Conservation (phyloP, 768 basidiomycete species). For the Kwoniella sp. region DNA sequence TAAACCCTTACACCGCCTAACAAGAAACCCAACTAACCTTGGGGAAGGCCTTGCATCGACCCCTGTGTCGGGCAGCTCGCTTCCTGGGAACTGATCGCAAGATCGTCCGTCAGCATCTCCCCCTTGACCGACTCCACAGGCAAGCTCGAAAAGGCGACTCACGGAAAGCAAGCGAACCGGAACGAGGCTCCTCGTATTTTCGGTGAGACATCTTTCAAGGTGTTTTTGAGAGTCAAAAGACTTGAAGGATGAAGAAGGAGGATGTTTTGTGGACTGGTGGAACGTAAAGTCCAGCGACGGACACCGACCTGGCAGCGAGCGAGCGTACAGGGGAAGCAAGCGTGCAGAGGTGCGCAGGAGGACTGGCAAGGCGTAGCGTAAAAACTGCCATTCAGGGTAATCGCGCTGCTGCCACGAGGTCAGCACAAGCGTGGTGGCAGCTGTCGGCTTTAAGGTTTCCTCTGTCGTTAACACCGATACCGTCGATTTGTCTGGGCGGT, state of each 20-base stretch:
- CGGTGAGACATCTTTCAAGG: constrained; percentile 20
- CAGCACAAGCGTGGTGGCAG: too few relatives aligned
- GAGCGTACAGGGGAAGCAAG: not conserved
- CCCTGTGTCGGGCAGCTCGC: constrained; percentile 92
- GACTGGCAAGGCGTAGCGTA: too few relatives aligned
- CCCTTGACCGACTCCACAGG: not conserved
- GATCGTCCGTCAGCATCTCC: constrained; percentile 52
- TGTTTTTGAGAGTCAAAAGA: constrained; percentile 11
- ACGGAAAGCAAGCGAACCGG: constrained; percentile 73
- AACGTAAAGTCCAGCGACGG: not conserved
- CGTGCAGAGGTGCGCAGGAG: not conserved
- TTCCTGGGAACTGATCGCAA: constrained; percentile 71
- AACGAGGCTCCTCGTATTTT: constrained; percentile 96
- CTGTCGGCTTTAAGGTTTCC: too few relatives aligned
- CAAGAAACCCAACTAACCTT: constrained; percentile 59
- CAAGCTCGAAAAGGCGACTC: constrained; percentile 1
- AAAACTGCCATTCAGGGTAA: constrained; percentile 1
- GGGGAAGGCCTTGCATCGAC: constrained; percentile 99
- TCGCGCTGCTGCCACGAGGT: too few relatives aligned
- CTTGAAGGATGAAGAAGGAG: constrained; percentile 19
- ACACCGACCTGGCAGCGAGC: not conserved
- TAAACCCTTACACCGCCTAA: not conserved
- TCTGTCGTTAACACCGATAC: too few relatives aligned
- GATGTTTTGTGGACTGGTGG: not conserved
- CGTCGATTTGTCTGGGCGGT: too few relatives aligned